These are phyloP conservation scores for Planoprotostelium fungivorum DNA, from an alignment of 78 protist genomes.

Conservation along the genomic window DNA sequence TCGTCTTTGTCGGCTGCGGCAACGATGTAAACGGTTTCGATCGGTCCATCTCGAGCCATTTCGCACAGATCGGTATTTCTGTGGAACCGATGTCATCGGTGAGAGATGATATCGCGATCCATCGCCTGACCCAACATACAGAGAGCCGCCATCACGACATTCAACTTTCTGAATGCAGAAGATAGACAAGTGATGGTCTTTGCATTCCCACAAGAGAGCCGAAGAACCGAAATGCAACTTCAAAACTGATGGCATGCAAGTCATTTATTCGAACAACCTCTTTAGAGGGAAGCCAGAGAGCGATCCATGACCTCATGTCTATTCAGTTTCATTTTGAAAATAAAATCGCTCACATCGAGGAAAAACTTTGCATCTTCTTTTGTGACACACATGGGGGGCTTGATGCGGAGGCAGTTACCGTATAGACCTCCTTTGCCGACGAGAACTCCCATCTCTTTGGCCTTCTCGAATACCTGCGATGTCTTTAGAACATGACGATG, in stretches of 20 bases:
- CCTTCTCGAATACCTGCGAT: neutral
- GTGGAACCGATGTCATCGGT: neutral
- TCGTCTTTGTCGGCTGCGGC: neutral
- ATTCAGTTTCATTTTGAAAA: neutral
- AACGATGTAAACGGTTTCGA: neutral
- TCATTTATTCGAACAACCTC: too few species aligned
- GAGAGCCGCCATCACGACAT: neutral
- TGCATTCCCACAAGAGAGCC: neutral
- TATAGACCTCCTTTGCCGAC: slow-evolving; percentile 44
- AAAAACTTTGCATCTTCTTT: neutral
- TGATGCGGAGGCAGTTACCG: slow-evolving; percentile 54
- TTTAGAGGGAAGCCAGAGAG: neutral
- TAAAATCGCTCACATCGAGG: neutral
- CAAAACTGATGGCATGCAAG: too few species aligned
- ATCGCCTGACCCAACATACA: neutral
- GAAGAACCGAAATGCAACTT: too few species aligned
- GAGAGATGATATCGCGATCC: neutral
- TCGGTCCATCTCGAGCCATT: neutral
- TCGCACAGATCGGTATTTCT: neutral
- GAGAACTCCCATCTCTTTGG: slow-evolving; percentile 24
- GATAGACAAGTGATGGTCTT: neutral
- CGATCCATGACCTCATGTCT: neutral
- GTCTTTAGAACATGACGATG: neutral
- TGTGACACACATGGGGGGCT: slow-evolving; percentile 62
- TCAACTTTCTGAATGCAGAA: neutral